A percentile compares a stretch with the other conserved stretches of the same genome.
These are phyloP conservation scores for Venturia asperata DNA, from an alignment of 2,329 filamentous ascomycete genomes.

Conservation along the genomic window DNA sequence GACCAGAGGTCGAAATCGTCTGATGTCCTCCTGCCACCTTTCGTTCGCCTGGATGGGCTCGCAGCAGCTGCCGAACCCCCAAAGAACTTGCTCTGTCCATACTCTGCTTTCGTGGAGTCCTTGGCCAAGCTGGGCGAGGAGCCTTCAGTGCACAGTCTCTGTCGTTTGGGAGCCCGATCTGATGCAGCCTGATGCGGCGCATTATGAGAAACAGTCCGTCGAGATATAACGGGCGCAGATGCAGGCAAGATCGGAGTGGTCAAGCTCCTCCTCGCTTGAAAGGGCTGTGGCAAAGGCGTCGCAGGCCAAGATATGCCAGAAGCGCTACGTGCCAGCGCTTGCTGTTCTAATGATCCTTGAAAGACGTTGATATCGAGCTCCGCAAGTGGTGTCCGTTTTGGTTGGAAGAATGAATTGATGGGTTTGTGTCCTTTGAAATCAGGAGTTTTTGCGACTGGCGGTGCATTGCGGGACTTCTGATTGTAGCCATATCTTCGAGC, in stretches of 20 bases:
- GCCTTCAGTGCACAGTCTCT: constrained; percentile 40
- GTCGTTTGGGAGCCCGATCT: constrained; percentile 35
- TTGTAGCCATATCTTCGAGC: constrained; percentile 29
- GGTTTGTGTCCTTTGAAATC: constrained; percentile 54
- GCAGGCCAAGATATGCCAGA: constrained; percentile 53
- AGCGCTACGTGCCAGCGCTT: constrained; percentile 35
- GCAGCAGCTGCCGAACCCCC: constrained; percentile 30
- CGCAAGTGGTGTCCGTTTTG: constrained; percentile 55
- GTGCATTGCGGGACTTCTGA: constrained; percentile 33
- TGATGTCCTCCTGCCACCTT: constrained; percentile 28
- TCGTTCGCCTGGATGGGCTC: constrained; percentile 36
- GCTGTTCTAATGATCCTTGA: constrained; percentile 59
- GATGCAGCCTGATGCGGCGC: constrained; percentile 18
- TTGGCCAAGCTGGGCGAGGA: constrained; percentile 27
- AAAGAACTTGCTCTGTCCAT: constrained; percentile 42
- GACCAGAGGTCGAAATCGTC: constrained; percentile 42
- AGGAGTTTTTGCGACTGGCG: constrained; percentile 31
- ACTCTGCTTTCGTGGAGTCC: constrained; percentile 24
- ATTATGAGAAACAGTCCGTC: constrained; percentile 13
- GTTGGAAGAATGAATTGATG: constrained; percentile 59
- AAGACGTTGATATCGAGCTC: constrained; percentile 63
- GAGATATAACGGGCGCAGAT: constrained; percentile 2
- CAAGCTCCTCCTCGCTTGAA: constrained; percentile 22
- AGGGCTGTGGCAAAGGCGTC: constrained; percentile 37
- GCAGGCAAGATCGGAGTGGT: constrained; percentile 26